These are phyloP conservation scores for Sanghuangporus sanghuang DNA, from an alignment of 1,284 basidiomycete species.

Conservation along the genomic window DNA sequence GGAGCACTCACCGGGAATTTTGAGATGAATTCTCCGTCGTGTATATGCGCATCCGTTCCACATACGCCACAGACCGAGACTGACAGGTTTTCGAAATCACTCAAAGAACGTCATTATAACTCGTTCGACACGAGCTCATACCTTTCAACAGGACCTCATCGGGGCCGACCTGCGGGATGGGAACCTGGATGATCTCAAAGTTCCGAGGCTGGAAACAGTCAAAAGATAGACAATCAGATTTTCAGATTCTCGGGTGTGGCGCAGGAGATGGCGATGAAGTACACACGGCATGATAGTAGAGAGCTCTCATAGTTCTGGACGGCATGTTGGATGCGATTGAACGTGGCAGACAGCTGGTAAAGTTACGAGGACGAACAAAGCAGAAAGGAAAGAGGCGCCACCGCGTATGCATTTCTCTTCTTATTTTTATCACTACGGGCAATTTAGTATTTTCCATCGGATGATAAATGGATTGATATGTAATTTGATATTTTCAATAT, in stretches of 20 bases:
- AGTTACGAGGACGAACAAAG: neutral
- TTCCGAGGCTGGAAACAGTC: constrained; percentile 44
- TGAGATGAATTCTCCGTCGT: constrained; percentile 74
- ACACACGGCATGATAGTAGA: constrained; percentile 45
- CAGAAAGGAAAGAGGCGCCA: neutral
- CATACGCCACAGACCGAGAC: constrained; percentile 47
- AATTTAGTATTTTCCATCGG: no score
- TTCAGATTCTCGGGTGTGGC: neutral
- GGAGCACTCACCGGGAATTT: constrained; percentile 55
- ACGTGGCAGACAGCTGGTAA: neutral
- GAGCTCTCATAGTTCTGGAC: constrained; percentile 44
- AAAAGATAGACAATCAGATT: constrained; percentile 14
- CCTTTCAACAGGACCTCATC: constrained; percentile 72
- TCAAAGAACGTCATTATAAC: neutral
- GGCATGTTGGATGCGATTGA: constrained; percentile 21
- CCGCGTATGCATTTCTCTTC: neutral
- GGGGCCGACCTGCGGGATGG: constrained; percentile 55
- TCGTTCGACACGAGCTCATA: constrained; percentile 22
- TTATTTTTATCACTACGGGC: no score
- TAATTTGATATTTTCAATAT: no score
- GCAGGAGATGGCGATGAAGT: neutral
- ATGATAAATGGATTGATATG: no score
- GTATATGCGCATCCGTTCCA: constrained; percentile 75
- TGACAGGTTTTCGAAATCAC: neutral
- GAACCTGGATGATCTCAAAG: constrained; percentile 57